A percentile compares a stretch with the other conserved stretches of the same genome.
Evolutionary conservation across 164 flowering plant genomes (phyloP).

Genomic region (Akebia trifoliata): DNA sequence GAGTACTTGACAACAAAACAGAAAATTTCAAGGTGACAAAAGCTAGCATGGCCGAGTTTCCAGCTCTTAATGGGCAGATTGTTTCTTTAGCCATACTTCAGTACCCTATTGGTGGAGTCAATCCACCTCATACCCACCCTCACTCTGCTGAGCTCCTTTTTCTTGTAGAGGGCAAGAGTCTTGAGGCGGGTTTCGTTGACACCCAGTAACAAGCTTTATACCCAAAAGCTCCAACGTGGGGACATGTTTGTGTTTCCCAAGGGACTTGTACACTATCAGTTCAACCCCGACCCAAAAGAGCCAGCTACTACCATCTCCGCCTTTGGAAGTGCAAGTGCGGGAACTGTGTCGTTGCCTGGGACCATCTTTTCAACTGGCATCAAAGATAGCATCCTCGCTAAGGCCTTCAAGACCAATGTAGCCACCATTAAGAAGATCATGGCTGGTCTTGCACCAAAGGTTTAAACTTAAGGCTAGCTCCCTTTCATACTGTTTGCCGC

Average conservation of each 20-base stretch:
- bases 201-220: slow-evolving; percentile 21
- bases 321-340: slow-evolving; percentile 20
- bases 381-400: slow-evolving; percentile 16
- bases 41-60: slow-evolving; percentile 29
- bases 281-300: neutral
- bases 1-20: slow-evolving; percentile 2
- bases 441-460: slow-evolving; percentile 18
- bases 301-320: slow-evolving; percentile 14
- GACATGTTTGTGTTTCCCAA: slow-evolving; percentile 26
- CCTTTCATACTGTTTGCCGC: neutral
- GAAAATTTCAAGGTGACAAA: slow-evolving; percentile 20
- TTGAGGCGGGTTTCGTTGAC: slow-evolving; percentile 24
- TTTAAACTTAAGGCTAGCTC: neutral
- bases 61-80: slow-evolving; percentile 27
- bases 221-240: slow-evolving; percentile 17
- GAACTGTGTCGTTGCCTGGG: slow-evolving; percentile 14
- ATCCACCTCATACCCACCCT: slow-evolving; percentile 31
- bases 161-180: slow-evolving; percentile 8
- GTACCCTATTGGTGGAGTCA: slow-evolving; percentile 21
- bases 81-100: slow-evolving; percentile 25
- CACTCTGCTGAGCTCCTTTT: slow-evolving; percentile 26
- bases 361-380: slow-evolving; percentile 18
- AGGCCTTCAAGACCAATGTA: slow-evolving; percentile 21
- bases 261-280: slow-evolving; percentile 21
- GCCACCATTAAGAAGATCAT: slow-evolving; percentile 22